A percentile compares a stretch with the other conserved stretches of the same genome.
These are phyloP conservation scores for Suhomyces prunicola DNA, from an alignment of 805 yeast species.

Conservation along the genomic window DNA sequence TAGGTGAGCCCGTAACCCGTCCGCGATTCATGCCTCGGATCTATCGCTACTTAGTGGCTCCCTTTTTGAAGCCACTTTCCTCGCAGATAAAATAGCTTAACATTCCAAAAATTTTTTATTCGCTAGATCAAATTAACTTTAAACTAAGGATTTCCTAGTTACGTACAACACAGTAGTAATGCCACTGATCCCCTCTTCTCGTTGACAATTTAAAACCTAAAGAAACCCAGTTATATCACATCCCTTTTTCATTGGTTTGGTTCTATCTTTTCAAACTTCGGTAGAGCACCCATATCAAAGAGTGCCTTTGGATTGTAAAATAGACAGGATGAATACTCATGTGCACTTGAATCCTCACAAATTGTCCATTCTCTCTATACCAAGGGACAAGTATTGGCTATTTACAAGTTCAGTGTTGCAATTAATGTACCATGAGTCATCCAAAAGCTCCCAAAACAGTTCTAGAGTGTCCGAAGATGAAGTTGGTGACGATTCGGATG, in stretches of 20 bases:
- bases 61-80: background rate
- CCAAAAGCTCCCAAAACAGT: constrained; percentile 10
- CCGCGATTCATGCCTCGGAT: background rate
- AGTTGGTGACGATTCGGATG: constrained; percentile 2
- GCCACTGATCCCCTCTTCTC: background rate
- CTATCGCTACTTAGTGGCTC: background rate
- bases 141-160: background rate
- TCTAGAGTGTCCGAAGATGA: constrained; percentile 9
- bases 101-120: background rate
- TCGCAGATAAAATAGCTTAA: background rate
- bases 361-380: constrained; percentile 51
- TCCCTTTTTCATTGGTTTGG: background rate
- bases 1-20: background rate
- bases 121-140: background rate
- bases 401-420: constrained; percentile 50
- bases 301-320: background rate
- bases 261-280: background rate
- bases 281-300: background rate
- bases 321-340: constrained; percentile 38
- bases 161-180: background rate
- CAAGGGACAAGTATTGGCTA: constrained; percentile 51
- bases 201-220: background rate
- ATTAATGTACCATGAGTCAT: constrained; percentile 39
- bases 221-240: background rate
- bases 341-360: constrained; percentile 46